Evolutionary conservation across 176 grass and related monocot species (phyloP).

Genomic region (Juncus effusus): DNA sequence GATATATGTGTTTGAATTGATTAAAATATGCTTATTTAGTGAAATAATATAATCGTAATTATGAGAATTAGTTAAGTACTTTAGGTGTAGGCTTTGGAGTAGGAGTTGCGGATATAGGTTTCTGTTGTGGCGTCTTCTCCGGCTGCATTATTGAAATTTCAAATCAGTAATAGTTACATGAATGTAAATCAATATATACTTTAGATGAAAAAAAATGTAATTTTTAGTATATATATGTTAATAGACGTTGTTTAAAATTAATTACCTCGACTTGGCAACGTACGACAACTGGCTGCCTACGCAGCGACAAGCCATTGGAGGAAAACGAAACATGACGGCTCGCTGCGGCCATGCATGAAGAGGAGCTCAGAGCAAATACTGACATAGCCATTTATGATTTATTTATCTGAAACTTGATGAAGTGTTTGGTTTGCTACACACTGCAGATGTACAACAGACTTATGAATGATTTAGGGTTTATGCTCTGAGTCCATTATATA

Average conservation of each 20-base stretch:
- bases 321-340: not conserved
- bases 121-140: not conserved
- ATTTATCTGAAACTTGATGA: not conserved
- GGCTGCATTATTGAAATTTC: not conserved
- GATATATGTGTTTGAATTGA: not conserved
- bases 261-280: conserved; percentile 17
- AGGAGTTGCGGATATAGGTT: not conserved
- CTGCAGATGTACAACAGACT: too few species aligned
- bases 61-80: conserved; percentile 9
- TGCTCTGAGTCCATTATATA: too few species aligned
- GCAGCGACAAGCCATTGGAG: not conserved
- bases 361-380: too few species aligned
- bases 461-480: too few species aligned
- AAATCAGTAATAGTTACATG: not conserved
- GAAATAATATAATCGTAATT: not conserved
- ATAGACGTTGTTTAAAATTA: not conserved
- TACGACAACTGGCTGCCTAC: not conserved
- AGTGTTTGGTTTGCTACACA: not conserved
- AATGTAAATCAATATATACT: too few species aligned
- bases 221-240: not conserved
- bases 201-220: not conserved
- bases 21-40: not conserved
- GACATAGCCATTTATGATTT: not conserved
- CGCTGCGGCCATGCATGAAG: not conserved
- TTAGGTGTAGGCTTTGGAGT: not conserved